A percentile compares a stretch with the other conserved stretches of the same genome.
These are phyloP conservation scores for Hymenoscyphus fructigenus DNA, from an alignment of 2,329 filamentous ascomycete species.

Conservation along the genomic window DNA sequence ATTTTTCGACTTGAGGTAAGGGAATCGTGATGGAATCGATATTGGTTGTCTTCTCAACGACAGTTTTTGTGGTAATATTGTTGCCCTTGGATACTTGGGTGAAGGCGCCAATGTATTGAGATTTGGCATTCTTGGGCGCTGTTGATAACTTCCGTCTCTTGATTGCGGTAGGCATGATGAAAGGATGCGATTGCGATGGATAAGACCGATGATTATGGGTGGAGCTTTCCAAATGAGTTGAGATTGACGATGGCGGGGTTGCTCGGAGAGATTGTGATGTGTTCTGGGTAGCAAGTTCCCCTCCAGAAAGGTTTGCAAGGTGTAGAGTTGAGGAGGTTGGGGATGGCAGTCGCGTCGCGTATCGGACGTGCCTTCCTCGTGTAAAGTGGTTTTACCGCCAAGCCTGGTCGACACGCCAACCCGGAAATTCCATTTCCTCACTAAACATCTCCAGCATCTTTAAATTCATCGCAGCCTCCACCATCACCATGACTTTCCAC, in stretches of 20 bases:
- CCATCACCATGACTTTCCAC: conserved; percentile 12
- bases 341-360: conserved; percentile 19
- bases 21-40: conserved; percentile 37
- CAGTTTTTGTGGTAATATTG: conserved; percentile 31
- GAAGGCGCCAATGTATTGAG: conserved; percentile 42
- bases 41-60: conserved; percentile 36
- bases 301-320: conserved; percentile 2
- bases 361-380: conserved; percentile 26
- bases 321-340: conserved; percentile 22
- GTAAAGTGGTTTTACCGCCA: conserved; percentile 30
- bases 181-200: conserved; percentile 21
- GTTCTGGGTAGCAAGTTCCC: conserved; percentile 1
- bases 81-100: conserved; percentile 44
- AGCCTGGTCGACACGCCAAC: not conserved
- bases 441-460: not conserved
- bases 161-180: conserved; percentile 32
- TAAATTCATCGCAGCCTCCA: conserved; percentile 4
- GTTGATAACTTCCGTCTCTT: conserved; percentile 35
- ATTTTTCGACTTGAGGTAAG: conserved; percentile 33
- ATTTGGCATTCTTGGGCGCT: conserved; percentile 18
- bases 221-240: conserved; percentile 12
- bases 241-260: conserved; percentile 21
- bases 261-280: conserved; percentile 14
- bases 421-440: not conserved
- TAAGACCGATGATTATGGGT: conserved; percentile 22